Evolutionary conservation across 1,139 yeast species (phyloP).

Genomic region (Yamadazyma jaroonii): DNA sequence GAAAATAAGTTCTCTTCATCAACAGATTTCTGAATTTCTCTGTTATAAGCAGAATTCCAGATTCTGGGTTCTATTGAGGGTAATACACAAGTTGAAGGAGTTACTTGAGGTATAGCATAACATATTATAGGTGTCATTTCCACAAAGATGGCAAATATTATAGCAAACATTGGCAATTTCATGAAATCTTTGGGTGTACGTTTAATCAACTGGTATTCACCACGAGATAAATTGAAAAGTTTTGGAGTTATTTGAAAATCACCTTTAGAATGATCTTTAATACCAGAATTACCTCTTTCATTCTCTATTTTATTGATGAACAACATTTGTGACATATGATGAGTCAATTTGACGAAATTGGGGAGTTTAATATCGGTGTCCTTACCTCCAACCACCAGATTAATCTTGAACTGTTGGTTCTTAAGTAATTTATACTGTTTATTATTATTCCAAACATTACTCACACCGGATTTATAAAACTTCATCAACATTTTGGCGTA

Average conservation of each 20-base stretch:
- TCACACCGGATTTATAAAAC: conserved; percentile 54
- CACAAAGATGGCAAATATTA: conserved; percentile 54
- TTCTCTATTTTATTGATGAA: conserved; percentile 32
- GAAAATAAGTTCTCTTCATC: neutral
- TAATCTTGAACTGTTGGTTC: conserved; percentile 20
- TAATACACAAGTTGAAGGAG: conserved; percentile 68
- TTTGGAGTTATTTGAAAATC: conserved; percentile 7
- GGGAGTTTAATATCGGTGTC: conserved; percentile 25
- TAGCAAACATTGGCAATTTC: conserved; percentile 63
- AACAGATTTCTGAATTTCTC: neutral
- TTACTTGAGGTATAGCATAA: conserved; percentile 54
- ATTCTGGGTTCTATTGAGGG: conserved; percentile 47
- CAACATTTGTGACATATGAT: conserved; percentile 34
- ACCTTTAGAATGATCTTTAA: conserved; percentile 5
- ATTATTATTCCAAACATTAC: conserved; percentile 48
- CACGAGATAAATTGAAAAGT: conserved; percentile 45
- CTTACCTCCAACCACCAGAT: conserved; percentile 27
- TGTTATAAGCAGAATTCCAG: conserved; percentile 22
- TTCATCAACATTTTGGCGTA: conserved; percentile 39
- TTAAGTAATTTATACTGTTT: conserved; percentile 21
- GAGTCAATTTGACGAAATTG: conserved; percentile 24
- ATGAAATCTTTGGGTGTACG: conserved; percentile 56
- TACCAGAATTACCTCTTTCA: conserved; percentile 14
- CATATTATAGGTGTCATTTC: conserved; percentile 66
- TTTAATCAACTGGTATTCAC: conserved; percentile 52